phyloP scores from a whole-genome alignment of 805 yeast genomes.

The Kluyveromyces wickerhamii region DNA sequence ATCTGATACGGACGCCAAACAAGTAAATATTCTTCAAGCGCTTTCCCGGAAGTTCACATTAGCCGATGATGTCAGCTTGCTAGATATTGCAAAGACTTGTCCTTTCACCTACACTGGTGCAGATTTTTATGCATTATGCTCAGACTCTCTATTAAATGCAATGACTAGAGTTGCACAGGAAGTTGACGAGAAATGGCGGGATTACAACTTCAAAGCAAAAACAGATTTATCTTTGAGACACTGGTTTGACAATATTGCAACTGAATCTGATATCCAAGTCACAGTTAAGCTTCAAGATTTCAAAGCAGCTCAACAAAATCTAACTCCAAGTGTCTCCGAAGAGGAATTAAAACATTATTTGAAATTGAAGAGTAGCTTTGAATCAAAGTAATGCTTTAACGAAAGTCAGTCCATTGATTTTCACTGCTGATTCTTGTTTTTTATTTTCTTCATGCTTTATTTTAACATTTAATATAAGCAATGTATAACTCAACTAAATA shows the following conservation, averaged over 20 bases:
- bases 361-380: constrained; percentile 72
- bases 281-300: constrained; percentile 67
- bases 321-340: constrained; percentile 79
- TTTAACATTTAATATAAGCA: no score
- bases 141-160: constrained; percentile 93
- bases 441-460: no score
- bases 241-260: constrained; percentile 86
- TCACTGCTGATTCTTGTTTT: no score
- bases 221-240: constrained; percentile 58
- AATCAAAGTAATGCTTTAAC: constrained; percentile 4
- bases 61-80: constrained; percentile 50
- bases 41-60: constrained; percentile 75
- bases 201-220: constrained; percentile 39
- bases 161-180: constrained; percentile 82
- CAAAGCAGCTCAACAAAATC: constrained; percentile 58
- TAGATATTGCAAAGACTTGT: constrained; percentile 55
- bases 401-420: no score
- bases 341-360: constrained; percentile 82
- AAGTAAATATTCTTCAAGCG: constrained; percentile 77
- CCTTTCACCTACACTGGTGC: constrained; percentile 96
- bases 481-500: no score
- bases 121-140: constrained; percentile 91
- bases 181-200: constrained; percentile 57
- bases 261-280: constrained; percentile 57
- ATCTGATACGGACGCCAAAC: constrained; percentile 84